Base-by-base conservation (phyloP, 192 early-diverging fungal genomes). In the Coemansia sp. region DNA sequence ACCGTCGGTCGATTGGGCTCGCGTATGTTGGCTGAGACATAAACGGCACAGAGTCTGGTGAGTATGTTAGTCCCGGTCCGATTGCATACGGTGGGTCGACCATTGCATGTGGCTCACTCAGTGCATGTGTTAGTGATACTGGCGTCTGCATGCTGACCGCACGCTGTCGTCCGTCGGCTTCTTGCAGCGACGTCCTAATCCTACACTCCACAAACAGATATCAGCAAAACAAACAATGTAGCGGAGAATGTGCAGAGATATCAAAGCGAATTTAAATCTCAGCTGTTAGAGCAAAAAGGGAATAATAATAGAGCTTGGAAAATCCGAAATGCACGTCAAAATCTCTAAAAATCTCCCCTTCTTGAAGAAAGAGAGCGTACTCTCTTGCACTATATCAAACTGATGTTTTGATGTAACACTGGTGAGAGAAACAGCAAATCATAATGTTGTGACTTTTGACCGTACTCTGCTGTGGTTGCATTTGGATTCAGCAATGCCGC, bases 401-500 rank as follows among this genome's bases (percentile, higher is more conserved):
- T 17, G 14, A 17, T 17, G 9, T 15, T 1, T 44, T 44, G 40
- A 44, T 12, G 15, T 3, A n/a, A 44, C 40, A 44, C 40, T 10
- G 31, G 31, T 1, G 31, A 34, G 31, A 40, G 38, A 8, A 44
- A 12, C 40, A 15, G 40, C 2, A 15, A 15, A 4, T 40, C 15
- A 5, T 44, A 4, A 0, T n/a, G 40, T n/a, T 48, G 12, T 48
- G 17, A 48, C 15, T 48, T 48, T 48, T 48, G 28, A 28, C 9
- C 54, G 12, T 71, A 71, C 69, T 80, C 77, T 70, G 72, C 50
- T 2, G 52, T 46, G 0, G 77, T 74, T 8, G 68, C 65, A 38
- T 61, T 67, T 40, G 64, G 71, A 59, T 67, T 80, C 42, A 80
- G 65, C 42, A 80, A 64, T 7, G 77, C 77, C 15, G 71, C 68